These are phyloP conservation scores for Gastrolobium bilobum DNA, from an alignment of 306 rosid species.

Conservation along the genomic window DNA sequence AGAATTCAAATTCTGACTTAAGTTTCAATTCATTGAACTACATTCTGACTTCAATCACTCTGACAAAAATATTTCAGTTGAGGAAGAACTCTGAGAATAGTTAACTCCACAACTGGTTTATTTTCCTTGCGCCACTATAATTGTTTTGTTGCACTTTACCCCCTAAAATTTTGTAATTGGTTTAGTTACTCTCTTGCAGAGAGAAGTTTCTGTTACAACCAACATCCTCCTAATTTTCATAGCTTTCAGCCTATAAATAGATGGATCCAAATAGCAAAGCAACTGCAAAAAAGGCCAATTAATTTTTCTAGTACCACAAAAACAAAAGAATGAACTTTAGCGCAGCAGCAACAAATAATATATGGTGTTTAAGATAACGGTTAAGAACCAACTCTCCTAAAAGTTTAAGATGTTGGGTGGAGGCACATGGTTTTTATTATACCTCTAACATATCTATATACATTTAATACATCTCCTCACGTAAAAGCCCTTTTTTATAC, in stretches of 20 bases:
- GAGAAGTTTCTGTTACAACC: not conserved
- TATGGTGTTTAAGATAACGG: conserved; percentile 24
- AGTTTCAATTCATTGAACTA: conserved; percentile 22
- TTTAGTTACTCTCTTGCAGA: not conserved
- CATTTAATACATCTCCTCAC: no score
- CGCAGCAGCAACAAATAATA: conserved; percentile 11
- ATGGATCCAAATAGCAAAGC: not conserved
- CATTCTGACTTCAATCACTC: conserved; percentile 17
- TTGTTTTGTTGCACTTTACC: conserved; percentile 17
- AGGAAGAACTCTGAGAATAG: conserved; percentile 1
- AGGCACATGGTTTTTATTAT: no score
- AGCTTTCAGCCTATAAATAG: conserved; percentile 9
- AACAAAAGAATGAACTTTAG: conserved; percentile 20
- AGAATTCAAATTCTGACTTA: conserved; percentile 22
- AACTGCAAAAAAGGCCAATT: conserved; percentile 34
- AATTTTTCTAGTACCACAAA: conserved; percentile 9
- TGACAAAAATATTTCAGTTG: conserved; percentile 9
- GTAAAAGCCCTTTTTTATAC: no score
- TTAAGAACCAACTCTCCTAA: no score
- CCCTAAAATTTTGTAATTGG: not conserved
- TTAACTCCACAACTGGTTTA: not conserved
- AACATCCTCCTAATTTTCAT: not conserved
- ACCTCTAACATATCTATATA: no score
- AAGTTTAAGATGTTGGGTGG: no score
- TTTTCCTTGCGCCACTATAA: conserved; percentile 21